Evolutionary conservation across 331 rosid species (phyloP).

Genomic region (Saraca asoca): DNA sequence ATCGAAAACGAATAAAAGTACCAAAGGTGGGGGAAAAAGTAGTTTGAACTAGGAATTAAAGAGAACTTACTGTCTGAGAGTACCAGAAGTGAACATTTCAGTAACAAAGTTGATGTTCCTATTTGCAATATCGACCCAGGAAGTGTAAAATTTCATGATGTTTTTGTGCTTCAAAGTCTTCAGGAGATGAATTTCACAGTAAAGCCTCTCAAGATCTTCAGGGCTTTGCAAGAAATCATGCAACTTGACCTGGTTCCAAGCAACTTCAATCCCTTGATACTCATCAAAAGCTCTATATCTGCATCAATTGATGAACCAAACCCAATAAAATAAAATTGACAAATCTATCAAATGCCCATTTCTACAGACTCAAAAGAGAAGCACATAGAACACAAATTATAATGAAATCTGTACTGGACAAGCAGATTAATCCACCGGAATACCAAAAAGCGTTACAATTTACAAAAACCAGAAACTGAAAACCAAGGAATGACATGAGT

Average conservation of each 20-base stretch:
- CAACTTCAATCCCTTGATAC: slow-evolving; percentile 97
- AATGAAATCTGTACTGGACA: slow-evolving; percentile 33
- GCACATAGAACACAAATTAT: slow-evolving; percentile 32
- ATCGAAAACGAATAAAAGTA: slow-evolving; percentile 24
- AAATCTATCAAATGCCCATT: slow-evolving; percentile 36
- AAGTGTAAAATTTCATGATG: slow-evolving; percentile 90
- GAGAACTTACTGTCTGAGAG: slow-evolving; percentile 80
- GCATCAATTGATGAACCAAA: slow-evolving; percentile 33
- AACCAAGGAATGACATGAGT: no score
- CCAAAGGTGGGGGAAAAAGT: not conserved
- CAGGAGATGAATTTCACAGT: slow-evolving; percentile 92
- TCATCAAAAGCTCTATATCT: slow-evolving; percentile 97
- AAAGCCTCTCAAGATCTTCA: slow-evolving; percentile 96
- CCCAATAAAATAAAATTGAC: not conserved
- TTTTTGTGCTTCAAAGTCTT: slow-evolving; percentile 84
- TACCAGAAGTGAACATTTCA: slow-evolving; percentile 96
- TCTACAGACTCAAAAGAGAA: slow-evolving; percentile 15
- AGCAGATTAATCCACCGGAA: not conserved
- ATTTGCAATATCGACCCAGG: slow-evolving; percentile 90
- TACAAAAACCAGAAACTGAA: slow-evolving; percentile 2
- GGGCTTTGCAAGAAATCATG: slow-evolving; percentile 90
- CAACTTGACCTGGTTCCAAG: slow-evolving; percentile 96
- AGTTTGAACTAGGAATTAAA: slow-evolving; percentile 1
- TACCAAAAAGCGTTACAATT: not conserved
- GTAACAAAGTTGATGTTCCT: slow-evolving; percentile 91